Evolutionary conservation across 208 protist genomes (phyloP).

Genomic region (Phytomonas sp.): DNA sequence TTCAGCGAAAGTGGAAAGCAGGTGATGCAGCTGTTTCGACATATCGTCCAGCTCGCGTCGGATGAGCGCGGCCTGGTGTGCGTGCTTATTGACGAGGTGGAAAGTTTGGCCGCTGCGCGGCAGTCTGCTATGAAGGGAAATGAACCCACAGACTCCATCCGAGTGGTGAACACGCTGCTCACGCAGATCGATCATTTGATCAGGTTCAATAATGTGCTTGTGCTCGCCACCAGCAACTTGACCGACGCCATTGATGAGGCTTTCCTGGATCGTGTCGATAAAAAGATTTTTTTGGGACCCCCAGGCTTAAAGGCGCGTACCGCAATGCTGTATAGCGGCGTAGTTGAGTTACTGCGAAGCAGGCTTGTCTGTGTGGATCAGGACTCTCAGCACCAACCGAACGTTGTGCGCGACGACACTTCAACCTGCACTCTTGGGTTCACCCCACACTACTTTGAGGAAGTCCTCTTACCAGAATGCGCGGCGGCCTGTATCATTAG

Average conservation of each 20-base stretch:
- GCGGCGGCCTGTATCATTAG: conserved; percentile 2
- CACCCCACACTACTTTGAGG: neutral
- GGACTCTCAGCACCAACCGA: neutral
- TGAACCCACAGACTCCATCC: conserved; percentile 93
- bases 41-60: conserved; percentile 57
- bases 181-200: conserved; percentile 95
- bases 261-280: conserved; percentile 95
- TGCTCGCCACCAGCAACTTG: conserved; percentile 95
- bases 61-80: conserved; percentile 50
- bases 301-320: conserved; percentile 72
- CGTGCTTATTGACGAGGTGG: conserved; percentile 95
- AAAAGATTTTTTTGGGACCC: conserved; percentile 89
- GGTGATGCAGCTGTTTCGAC: conserved; percentile 91
- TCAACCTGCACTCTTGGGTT: conserved; percentile 1
- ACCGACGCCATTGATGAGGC: conserved; percentile 90
- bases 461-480: neutral
- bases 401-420: neutral
- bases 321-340: conserved; percentile 61
- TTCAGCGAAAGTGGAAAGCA: conserved; percentile 97
- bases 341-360: conserved; percentile 66
- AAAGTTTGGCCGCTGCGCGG: conserved; percentile 90
- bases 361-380: neutral
- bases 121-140: conserved; percentile 79
- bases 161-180: conserved; percentile 94
- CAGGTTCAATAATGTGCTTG: conserved; percentile 80